Evolutionary conservation across 495 filamentous ascomycete genomes (phyloP), one percentile per base, ranked within the genome.

Genomic region (Daldinia caldariorum): DNA sequence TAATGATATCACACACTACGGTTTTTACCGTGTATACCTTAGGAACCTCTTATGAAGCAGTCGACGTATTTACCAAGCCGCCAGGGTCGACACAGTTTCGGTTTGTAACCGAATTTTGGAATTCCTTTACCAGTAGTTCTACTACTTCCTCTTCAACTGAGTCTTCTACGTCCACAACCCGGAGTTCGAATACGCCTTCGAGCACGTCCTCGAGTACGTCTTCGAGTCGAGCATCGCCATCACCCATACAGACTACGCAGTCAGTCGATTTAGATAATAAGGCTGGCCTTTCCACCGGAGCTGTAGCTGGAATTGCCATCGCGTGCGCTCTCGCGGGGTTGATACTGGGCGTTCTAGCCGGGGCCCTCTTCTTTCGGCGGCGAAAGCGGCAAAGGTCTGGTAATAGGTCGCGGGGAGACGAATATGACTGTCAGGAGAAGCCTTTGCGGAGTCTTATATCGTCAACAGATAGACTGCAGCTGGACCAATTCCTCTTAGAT

Each of bases 401-500:
- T 18, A 16, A 32, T 41, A 55, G 47, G 6, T 51, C 43, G 26
- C 43, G 65, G 2, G 32, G 62, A 3, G 32, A 38, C 6, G 61
- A 63, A 26, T 67, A 68, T 26, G 70, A 69, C 26, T 54, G 57
- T 34, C 60, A 64, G 49, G 62, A 71, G 39, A 70, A 73, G 13
- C 54, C 67, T 8, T 41, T 70, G 6, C 58, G 49, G 41, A 55
- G 16, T 22, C 31, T 38, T 50, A 37, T 58, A 10, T 49, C 49
- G 5, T 49, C 43, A 10, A 32, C 67, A 16, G 66, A 76, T 16
- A 66, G 32, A 26, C 50, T 73, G 22, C 61, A 69, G 41, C 65
- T 79, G 8, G 62, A 71, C 39, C 66, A 74, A 34, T 79, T 74
- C 51, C 75, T 79, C 16, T 69, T 79, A 31, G 75, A 76, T 26